Conservation (phyloP, 768 basidiomycete species). For the Scleroderma bovista region DNA sequence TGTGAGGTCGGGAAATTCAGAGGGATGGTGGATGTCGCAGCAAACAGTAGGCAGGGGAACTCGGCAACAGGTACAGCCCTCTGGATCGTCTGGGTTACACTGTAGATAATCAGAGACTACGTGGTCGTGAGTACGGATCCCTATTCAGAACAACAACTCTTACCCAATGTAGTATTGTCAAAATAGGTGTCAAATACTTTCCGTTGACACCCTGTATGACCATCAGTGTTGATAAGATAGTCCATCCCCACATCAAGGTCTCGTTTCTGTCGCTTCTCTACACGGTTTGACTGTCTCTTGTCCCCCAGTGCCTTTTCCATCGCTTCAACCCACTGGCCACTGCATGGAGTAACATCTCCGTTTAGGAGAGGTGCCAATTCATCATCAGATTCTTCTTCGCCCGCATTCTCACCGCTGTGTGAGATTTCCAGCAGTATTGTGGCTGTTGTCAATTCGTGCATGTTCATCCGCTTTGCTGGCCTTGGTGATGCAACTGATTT, state of each 20-base stretch:
- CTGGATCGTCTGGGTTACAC: background rate
- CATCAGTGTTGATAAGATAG: constrained; percentile 24
- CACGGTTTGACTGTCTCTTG: constrained; percentile 1
- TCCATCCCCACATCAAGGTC: constrained; percentile 17
- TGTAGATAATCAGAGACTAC: constrained; percentile 6
- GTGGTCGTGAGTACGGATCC: background rate
- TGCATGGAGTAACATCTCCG: background rate
- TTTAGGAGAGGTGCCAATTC: background rate
- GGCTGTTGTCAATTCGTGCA: no score
- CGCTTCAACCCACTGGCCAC: background rate
- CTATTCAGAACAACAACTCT: background rate
- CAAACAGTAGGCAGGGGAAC: constrained; percentile 10
- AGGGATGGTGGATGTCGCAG: constrained; percentile 21
- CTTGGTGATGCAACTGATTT: background rate
- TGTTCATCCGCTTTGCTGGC: no score
- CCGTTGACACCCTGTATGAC: constrained; percentile 9
- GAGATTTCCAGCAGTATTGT: background rate
- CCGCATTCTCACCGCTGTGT: no score
- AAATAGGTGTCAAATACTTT: constrained; percentile 14
- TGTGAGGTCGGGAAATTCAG: background rate
- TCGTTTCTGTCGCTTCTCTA: constrained; percentile 1
- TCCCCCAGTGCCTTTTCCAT: background rate
- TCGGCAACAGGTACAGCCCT: constrained; percentile 15
- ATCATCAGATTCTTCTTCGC: background rate
- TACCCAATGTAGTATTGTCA: constrained; percentile 15